These are phyloP conservation scores for Tuber umbilicatum DNA, from an alignment of 495 filamentous ascomycete species.

Conservation along the genomic window DNA sequence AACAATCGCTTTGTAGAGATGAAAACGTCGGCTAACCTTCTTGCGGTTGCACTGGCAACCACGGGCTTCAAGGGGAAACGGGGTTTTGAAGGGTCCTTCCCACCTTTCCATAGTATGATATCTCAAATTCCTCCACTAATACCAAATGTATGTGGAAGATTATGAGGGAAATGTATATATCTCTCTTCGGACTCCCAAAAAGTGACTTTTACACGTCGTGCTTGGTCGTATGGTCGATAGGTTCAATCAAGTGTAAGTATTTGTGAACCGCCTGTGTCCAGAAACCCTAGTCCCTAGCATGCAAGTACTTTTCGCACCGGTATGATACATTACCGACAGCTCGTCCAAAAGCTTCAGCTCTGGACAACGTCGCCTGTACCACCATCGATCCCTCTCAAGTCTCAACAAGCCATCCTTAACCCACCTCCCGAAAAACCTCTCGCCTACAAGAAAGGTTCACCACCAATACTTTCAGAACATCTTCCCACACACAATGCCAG, in stretches of 20 bases:
- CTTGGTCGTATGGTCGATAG: not conserved
- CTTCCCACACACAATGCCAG: constrained; percentile 20
- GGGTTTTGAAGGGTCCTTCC: not conserved
- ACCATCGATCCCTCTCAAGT: not conserved
- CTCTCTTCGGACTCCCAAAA: not conserved
- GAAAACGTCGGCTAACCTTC: not conserved
- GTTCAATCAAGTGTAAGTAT: not conserved
- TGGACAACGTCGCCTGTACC: constrained; percentile 39
- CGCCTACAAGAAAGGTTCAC: not conserved
- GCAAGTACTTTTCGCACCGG: no score
- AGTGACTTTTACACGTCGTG: not conserved
- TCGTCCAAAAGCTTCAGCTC: constrained; percentile 19
- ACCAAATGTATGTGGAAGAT: not conserved
- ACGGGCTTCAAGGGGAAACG: not conserved
- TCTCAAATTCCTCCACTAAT: not conserved
- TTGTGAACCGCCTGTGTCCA: not conserved
- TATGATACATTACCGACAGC: not conserved
- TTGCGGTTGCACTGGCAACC: constrained; percentile 4
- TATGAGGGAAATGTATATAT: not conserved
- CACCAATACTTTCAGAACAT: constrained; percentile 14
- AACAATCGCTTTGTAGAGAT: not conserved
- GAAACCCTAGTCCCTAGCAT: not conserved
- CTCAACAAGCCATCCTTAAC: not conserved
- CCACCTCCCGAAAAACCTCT: not conserved
- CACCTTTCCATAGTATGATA: not conserved